Base-by-base conservation (phyloP, 2,329 filamentous ascomycete species). In the Fusarium chlamydosporum region DNA sequence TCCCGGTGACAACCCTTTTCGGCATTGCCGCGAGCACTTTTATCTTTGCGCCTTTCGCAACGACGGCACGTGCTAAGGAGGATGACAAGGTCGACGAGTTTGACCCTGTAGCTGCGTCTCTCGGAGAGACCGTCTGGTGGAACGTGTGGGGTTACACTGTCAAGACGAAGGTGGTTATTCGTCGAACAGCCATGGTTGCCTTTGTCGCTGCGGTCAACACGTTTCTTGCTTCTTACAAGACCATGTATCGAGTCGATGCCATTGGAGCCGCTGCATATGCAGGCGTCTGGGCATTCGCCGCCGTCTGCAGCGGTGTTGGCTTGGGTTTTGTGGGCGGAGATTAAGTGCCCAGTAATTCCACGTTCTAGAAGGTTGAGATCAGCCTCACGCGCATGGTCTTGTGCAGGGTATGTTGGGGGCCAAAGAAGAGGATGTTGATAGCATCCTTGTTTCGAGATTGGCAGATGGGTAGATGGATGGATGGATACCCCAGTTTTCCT, bases 1-100 rank as follows among this genome's bases (percentile, higher is more conserved):
- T 93, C 5, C 89, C 90, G 2, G 84, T 85, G 42, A 83, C 84
- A 8, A 67, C 86, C 5, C 73, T 83, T 4, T 83, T 92, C 18
- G 94, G 94, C 4, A 82, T 88, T 65, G 91, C 92, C 1, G 89
- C 91, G 6, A 89, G 89, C 65, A 86, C 87, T 45, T 95, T 96
- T 77, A 88, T 97, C 70, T 96, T 97, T 77, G 87, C 88, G 38
- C 89, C 91, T 3, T 86, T 88, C 23, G 86, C 88, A 18, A 85
- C 82, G 15, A 84, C 86, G 0, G 85, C 84, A 27, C 81, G 80
- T 27, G 83, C 81, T 16, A 75, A 77, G 42, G 80, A 82, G 66
- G 84, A 89, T 65, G 83, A 83, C 54, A 80, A 83, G 69, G 78
- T 82, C 23, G 77, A 78, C 33, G 76, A 82, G 27, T 93, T 93